Percentiles rank a stretch among this genome's conserved stretches.
phyloP scores from a whole-genome alignment of 495 filamentous ascomycete species.

The Tuber borchii region DNA sequence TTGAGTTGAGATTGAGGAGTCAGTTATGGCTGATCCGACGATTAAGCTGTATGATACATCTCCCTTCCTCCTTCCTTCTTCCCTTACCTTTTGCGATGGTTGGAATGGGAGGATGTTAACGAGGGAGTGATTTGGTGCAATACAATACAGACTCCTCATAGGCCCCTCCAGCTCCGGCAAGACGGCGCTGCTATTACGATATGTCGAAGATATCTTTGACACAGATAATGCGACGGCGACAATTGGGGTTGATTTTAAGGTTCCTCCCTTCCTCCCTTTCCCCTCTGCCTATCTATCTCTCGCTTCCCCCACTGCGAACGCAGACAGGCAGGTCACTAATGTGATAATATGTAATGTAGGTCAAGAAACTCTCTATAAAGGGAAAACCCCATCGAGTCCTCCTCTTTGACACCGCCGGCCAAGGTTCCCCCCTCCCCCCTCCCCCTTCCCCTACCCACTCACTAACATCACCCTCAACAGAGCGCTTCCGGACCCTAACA shows the following conservation, averaged over 20 bases:
- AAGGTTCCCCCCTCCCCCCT: conserved; percentile 24
- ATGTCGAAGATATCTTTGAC: conserved; percentile 58
- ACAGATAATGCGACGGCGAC: conserved; percentile 54
- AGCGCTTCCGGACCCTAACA: conserved; percentile 56
- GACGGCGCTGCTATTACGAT: conserved; percentile 46
- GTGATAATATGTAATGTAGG: conserved; percentile 16
- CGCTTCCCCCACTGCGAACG: conserved; percentile 16
- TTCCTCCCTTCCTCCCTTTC: conserved; percentile 34
- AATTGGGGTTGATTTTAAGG: conserved; percentile 59
- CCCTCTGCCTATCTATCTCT: conserved; percentile 18
- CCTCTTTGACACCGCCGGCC: conserved; percentile 55
- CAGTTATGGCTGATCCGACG: conserved; percentile 23
- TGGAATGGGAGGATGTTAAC: neutral
- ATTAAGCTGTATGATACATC: conserved; percentile 31
- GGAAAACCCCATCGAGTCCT: conserved; percentile 53
- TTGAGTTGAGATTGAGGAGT: neutral
- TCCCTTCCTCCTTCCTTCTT: conserved; percentile 2
- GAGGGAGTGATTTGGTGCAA: neutral
- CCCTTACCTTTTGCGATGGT: neutral
- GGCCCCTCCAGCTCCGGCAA: conserved; percentile 39
- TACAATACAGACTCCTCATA: conserved; percentile 32
- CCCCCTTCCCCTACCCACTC: neutral
- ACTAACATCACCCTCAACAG: conserved; percentile 42
- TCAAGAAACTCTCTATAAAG: conserved; percentile 46
- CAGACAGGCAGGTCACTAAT: neutral